phyloP scores from a whole-genome alignment of 176 grass and related monocot species.

The Avena atlantica region DNA sequence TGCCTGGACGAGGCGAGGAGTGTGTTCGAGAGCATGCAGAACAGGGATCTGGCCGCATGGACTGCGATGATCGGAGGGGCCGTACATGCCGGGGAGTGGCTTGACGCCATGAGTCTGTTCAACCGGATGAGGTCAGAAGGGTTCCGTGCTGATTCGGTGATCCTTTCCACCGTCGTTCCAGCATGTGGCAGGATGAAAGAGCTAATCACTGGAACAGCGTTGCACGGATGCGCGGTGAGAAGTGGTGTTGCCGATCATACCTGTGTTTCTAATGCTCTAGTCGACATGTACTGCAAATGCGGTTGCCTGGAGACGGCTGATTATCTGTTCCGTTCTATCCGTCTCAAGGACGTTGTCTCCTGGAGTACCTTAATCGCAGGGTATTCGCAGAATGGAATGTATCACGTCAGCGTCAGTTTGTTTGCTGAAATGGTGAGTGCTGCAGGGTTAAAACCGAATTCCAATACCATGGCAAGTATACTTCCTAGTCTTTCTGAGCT shows the following conservation, averaged over 20 bases:
- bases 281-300: slow-evolving; percentile 76
- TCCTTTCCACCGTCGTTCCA: slow-evolving; percentile 59
- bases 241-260: slow-evolving; percentile 44
- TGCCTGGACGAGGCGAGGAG: slow-evolving; percentile 54
- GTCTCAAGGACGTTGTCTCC: slow-evolving; percentile 60
- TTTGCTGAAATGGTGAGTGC: slow-evolving; percentile 55
- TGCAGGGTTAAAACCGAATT: slow-evolving; percentile 51
- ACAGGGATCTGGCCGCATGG: slow-evolving; percentile 57
- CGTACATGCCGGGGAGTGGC: slow-evolving; percentile 39
- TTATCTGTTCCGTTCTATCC: slow-evolving; percentile 40
- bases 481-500: slow-evolving; percentile 61
- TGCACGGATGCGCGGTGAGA: slow-evolving; percentile 55
- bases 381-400: slow-evolving; percentile 53
- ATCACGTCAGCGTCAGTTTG: slow-evolving; percentile 30
- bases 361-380: slow-evolving; percentile 70
- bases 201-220: slow-evolving; percentile 32
- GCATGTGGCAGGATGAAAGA: slow-evolving; percentile 53
- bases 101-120: slow-evolving; percentile 49
- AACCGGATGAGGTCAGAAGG: slow-evolving; percentile 52
- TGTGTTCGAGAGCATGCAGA: slow-evolving; percentile 55
- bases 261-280: slow-evolving; percentile 61
- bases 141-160: slow-evolving; percentile 47
- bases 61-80: slow-evolving; percentile 59
- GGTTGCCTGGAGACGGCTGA: slow-evolving; percentile 36
- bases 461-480: slow-evolving; percentile 53